A percentile compares a stretch with the other conserved stretches of the same genome.
These are phyloP conservation scores for Starmera quercuum DNA, from an alignment of 805 yeast genomes.

Conservation along the genomic window DNA sequence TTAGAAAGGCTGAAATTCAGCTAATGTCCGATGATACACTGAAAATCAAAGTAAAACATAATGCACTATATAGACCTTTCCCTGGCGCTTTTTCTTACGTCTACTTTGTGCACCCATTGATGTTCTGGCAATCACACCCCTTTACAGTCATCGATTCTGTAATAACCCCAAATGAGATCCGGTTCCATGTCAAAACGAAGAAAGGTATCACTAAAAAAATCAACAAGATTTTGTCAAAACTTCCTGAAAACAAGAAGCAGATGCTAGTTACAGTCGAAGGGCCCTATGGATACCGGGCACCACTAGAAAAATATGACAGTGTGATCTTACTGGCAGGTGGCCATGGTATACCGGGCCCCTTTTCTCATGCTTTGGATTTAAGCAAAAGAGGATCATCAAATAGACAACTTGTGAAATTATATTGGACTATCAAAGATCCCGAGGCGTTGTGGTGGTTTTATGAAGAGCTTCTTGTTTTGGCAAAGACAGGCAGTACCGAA, in stretches of 20 bases:
- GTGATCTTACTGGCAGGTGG: constrained; percentile 40
- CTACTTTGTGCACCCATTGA: constrained; percentile 42
- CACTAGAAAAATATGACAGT: constrained; percentile 27
- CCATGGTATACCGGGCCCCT: constrained; percentile 43
- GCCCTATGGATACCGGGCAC: constrained; percentile 43
- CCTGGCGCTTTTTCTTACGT: constrained; percentile 55
- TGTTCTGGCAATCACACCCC: constrained; percentile 71
- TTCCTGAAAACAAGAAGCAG: constrained; percentile 22
- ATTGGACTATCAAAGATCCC: constrained; percentile 58
- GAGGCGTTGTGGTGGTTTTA: constrained; percentile 42
- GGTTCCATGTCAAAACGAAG: constrained; percentile 23
- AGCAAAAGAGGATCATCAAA: background rate
- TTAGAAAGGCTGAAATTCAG: constrained; percentile 14
- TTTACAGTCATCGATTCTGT: constrained; percentile 47
- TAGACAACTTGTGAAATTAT: constrained; percentile 35
- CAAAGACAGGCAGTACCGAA: constrained; percentile 20
- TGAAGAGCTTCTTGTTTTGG: constrained; percentile 15
- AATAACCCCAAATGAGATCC: constrained; percentile 28
- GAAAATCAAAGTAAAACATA: constrained; percentile 36
- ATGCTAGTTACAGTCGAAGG: constrained; percentile 42
- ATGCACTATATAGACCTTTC: constrained; percentile 35
- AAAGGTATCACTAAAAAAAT: constrained; percentile 42
- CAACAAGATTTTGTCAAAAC: constrained; percentile 22
- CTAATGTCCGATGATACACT: constrained; percentile 35
- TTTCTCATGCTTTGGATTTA: constrained; percentile 26